Evolutionary conservation across 352 stramenopile genomes (phyloP), one percentile per base, ranked within the genome.

Genomic region (Salisapilia sapeloensis): DNA sequence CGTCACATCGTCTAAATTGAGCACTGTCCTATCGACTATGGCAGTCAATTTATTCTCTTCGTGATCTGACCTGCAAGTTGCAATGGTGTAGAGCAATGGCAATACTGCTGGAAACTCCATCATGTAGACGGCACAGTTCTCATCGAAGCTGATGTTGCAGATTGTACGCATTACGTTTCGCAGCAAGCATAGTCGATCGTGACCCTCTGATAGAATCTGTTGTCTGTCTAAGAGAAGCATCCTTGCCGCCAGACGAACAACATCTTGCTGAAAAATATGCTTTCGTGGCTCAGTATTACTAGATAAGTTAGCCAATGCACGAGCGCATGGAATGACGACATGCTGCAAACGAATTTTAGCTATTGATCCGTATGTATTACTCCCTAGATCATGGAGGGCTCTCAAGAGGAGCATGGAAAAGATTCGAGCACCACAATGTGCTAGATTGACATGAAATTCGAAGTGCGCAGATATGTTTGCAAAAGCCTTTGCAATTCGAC

Each of bases 241-340:
- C 6, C 55, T 50, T 3, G 57, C 61, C 0, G 60, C 51, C 34
- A 81, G 43, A 8, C 70, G 44, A 27, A 84, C 56, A 11, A 80
- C 50, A 2, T 82, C 65, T 2, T 53, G 35, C 12, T 44, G 29
- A 30, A 83, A 78, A 18, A 52, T 55, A 8, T 65, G 49, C 1
- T 48, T 44, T 10, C 62, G 61, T 11, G 74, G 33, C 9, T 87
- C 67, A 6, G 52, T 44, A 30, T 60, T 76, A n/a, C 60, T 63
- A 0, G 72, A 81, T 28, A 87, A 66, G 38, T 87, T 87, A 0
- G 51, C 60, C 0, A 87, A 41, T 1, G 60, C 52, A 24, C 72
- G 53, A 0, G 66, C 77, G 24, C 66, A 81, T 2, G 63, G 46
- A 0, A 69, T 49, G 0, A 50, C 48, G 0, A 71, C 55, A 16